These are phyloP conservation scores for Polyplosphaeria fusca DNA, from an alignment of 495 filamentous ascomycete species.

Conservation along the genomic window DNA sequence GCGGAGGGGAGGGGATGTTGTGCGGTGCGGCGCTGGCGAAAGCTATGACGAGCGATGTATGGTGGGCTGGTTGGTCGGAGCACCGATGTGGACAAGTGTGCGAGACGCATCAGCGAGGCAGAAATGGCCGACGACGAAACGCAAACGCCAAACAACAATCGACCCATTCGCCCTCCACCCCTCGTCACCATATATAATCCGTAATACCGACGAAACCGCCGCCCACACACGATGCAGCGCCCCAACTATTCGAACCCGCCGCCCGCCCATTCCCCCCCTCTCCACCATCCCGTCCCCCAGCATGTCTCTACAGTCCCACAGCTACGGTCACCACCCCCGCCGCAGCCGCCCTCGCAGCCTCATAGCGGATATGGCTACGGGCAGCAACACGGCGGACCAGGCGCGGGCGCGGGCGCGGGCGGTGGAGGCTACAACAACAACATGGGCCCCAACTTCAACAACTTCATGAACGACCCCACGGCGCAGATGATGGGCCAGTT, in stretches of 20 bases:
- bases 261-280: slow-evolving; percentile 83
- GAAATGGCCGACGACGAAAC: no score
- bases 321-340: slow-evolving; percentile 92
- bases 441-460: slow-evolving; percentile 71
- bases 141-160: no score
- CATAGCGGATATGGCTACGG: slow-evolving; percentile 69
- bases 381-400: slow-evolving; percentile 54
- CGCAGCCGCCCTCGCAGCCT: slow-evolving; percentile 60
- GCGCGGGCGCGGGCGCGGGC: slow-evolving; percentile 53
- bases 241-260: slow-evolving; percentile 65
- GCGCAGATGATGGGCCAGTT: slow-evolving; percentile 95
- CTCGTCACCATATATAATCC: no score
- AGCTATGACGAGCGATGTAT: not conserved
- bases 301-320: slow-evolving; percentile 99
- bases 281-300: slow-evolving; percentile 97
- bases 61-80: no score
- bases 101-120: no score
- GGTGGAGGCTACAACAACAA: slow-evolving; percentile 49
- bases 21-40: not conserved
- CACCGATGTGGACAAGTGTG: no score
- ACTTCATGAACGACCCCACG: slow-evolving; percentile 94
- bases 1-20: not conserved
- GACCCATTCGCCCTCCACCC: no score
- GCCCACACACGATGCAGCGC: slow-evolving; percentile 70
- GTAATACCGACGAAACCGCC: no score